Base-by-base conservation (phyloP, 345 rosid species). In the Syzygium grande region DNA sequence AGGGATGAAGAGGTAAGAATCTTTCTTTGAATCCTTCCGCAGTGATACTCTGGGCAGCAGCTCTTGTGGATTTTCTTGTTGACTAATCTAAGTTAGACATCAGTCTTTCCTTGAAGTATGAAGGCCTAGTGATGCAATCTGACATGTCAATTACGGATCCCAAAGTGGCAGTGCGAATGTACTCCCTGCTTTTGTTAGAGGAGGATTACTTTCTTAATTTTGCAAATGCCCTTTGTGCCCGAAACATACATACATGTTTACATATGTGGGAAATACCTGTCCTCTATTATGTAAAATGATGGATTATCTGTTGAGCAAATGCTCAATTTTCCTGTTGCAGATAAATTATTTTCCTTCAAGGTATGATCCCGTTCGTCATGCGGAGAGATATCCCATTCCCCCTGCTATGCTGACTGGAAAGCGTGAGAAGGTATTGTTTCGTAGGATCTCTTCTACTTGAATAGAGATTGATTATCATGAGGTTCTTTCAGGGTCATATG, bases 371-470 rank as follows among this genome's bases (percentile, higher is more conserved):
- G 34, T 59, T 59, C 4, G 17, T 27, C 68, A 27, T 59, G 34
- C 2, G n/a, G 30, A 61, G 34, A 61, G 68, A 41, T 91, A 34
- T 88, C 98, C 98, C 34, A 90, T 92, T 86, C 92, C 94, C 88
- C 91, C 96, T 87, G 78, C 90, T 86, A 52, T 88, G 86, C 92
- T 93, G 93, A 91, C 90, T 52, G 99, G 99, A 92, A 93, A 86
- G 88, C 98, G 96, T 53, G 99, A 96, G 90, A 97, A 89, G 98
- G 98, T 95, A 43, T 89, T 41, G 90, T 87, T 90, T 61, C 34
- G 23, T 53, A 11, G 41, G 17, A 27, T 7, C 51, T 65, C 25
- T 55, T 25, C 21, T 68, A 25, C 23, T 54, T 54, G 22, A 25
- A 27, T 27, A 27, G 68, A 59, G 68, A 59, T 27, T 59, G 68